These are phyloP conservation scores for Cytospora paraplurivora DNA, from an alignment of 2,329 filamentous ascomycete genomes.

Conservation along the genomic window DNA sequence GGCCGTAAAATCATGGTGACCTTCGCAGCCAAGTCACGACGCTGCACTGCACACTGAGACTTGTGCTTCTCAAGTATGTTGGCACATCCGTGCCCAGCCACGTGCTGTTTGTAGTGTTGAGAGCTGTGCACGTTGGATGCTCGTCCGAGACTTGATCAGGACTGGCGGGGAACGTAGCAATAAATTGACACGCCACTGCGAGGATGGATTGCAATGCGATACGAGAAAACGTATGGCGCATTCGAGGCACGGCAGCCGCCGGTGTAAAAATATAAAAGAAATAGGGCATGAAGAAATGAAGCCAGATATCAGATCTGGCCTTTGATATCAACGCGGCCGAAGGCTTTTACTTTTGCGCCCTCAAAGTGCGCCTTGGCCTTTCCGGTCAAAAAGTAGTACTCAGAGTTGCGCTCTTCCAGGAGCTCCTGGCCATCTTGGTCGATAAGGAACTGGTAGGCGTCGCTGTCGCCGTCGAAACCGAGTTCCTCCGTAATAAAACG, in stretches of 20 bases:
- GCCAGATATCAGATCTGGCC: slow-evolving; percentile 74
- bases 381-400: slow-evolving; percentile 71
- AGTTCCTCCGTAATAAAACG: slow-evolving; percentile 95
- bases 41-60: neutral
- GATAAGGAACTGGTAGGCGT: slow-evolving; percentile 87
- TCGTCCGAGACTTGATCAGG: neutral
- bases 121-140: neutral
- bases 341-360: slow-evolving; percentile 69
- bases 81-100: neutral
- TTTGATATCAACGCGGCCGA: slow-evolving; percentile 92
- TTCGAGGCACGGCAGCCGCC: neutral
- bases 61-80: neutral
- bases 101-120: neutral
- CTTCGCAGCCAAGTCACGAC: neutral
- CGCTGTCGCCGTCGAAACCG: slow-evolving; percentile 88
- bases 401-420: slow-evolving; percentile 74
- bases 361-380: slow-evolving; percentile 78
- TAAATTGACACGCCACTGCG: neutral
- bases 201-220: slow-evolving; percentile 9
- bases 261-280: slow-evolving; percentile 14
- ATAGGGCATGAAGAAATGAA: slow-evolving; percentile 11
- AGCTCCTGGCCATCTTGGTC: slow-evolving; percentile 75
- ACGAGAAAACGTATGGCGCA: slow-evolving; percentile 8
- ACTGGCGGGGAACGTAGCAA: neutral
- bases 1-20: neutral